These are phyloP conservation scores for Lachnellula hyalina DNA, from an alignment of 2,329 filamentous ascomycete species.

Conservation along the genomic window DNA sequence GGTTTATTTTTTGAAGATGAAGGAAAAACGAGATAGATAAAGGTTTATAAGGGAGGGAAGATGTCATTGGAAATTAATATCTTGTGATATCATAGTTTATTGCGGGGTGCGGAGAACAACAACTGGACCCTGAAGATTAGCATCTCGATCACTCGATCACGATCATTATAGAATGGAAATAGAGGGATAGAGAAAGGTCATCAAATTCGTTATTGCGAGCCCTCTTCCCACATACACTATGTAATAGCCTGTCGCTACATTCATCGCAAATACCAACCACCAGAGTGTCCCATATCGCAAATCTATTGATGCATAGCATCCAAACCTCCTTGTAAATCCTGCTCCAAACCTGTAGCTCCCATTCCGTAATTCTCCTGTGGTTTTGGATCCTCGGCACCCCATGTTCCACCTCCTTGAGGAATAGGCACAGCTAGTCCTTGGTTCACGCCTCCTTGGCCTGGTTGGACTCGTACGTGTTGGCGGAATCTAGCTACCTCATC, in stretches of 20 bases:
- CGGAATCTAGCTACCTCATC: slow-evolving; percentile 91
- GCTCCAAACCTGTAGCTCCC: slow-evolving; percentile 29
- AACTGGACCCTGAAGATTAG: not conserved
- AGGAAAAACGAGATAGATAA: not conserved
- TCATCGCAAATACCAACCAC: not conserved
- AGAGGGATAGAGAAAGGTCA: not conserved
- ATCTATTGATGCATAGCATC: slow-evolving; percentile 29
- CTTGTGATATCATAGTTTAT: not conserved
- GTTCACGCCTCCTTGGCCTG: slow-evolving; percentile 24
- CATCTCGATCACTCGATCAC: not conserved
- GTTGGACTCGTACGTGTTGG: slow-evolving; percentile 36
- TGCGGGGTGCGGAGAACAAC: not conserved
- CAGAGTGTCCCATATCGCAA: not conserved
- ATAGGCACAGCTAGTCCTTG: slow-evolving; percentile 30
- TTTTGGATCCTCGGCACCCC: slow-evolving; percentile 32
- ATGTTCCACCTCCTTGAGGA: slow-evolving; percentile 28
- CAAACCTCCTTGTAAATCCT: slow-evolving; percentile 32
- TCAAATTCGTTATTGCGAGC: not conserved
- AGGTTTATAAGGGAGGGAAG: not conserved
- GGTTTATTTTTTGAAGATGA: not conserved
- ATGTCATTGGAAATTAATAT: not conserved
- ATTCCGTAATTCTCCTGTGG: slow-evolving; percentile 32
- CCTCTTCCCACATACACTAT: not conserved
- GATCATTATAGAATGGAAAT: not conserved
- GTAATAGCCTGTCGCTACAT: not conserved